Conservation (phyloP, 2,329 filamentous ascomycete genomes). For the Chaetomiaceae sp. region DNA sequence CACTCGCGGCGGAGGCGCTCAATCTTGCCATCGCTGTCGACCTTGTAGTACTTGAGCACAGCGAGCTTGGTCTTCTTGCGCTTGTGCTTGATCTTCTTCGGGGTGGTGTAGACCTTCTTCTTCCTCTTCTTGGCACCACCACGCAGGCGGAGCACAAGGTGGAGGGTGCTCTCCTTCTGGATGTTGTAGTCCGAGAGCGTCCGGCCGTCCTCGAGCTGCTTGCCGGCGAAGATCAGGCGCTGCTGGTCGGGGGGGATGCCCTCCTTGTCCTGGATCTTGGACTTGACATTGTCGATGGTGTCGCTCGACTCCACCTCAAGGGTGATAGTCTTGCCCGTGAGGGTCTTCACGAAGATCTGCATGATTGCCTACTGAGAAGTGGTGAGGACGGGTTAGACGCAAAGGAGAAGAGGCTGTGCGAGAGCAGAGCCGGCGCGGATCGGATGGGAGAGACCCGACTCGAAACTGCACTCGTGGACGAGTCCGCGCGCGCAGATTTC, state of each 20-base stretch:
- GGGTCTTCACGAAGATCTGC: conserved; percentile 76
- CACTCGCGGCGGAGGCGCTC: conserved; percentile 98
- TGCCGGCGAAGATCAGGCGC: conserved; percentile 99
- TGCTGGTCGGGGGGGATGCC: conserved; percentile 99
- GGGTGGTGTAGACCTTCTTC: conserved; percentile 99
- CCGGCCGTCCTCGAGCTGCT: conserved; percentile 99
- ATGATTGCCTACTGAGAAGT: conserved; percentile 56
- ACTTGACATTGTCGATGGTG: conserved; percentile 99
- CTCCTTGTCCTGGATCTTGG: conserved; percentile 98
- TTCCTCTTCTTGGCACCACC: conserved; percentile 99
- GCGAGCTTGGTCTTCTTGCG: conserved; percentile 99
- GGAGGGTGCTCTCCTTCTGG: conserved; percentile 99
- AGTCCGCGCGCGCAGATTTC: conserved; percentile 2
- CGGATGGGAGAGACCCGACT: not conserved
- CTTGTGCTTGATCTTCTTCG: conserved; percentile 99
- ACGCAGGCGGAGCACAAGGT: conserved; percentile 95
- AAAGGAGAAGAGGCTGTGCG: conserved; percentile 13
- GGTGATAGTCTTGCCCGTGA: conserved; percentile 99
- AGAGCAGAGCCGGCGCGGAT: conserved; percentile 6
- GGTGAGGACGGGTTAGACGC: conserved; percentile 38
- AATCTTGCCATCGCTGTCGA: conserved; percentile 99
- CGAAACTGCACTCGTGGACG: conserved; percentile 4
- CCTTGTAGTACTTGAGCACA: conserved; percentile 99
- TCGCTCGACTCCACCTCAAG: conserved; percentile 99
- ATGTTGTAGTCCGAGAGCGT: conserved; percentile 99